Percentiles rank a stretch among this genome's conserved stretches.
Evolutionary conservation across 345 rosid species (phyloP).

Genomic region (Aquilaria sinensis): DNA sequence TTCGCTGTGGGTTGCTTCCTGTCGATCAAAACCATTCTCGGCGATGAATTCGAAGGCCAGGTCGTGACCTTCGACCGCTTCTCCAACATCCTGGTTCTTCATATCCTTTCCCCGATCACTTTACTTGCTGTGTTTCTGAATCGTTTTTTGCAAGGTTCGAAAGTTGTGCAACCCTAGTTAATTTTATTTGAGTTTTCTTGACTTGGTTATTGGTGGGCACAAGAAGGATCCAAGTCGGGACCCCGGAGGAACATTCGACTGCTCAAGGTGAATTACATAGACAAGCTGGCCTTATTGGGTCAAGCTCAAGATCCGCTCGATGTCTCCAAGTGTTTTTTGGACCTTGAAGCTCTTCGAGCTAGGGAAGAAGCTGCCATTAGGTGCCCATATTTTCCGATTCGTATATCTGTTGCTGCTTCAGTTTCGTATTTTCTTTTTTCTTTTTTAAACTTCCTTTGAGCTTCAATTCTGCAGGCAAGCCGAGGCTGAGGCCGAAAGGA

Average conservation of each 20-base stretch:
- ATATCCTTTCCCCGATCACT: slow-evolving; percentile 52
- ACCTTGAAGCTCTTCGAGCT: slow-evolving; percentile 55
- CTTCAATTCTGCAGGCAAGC: slow-evolving; percentile 59
- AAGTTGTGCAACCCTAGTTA: neutral
- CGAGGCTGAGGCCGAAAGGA: slow-evolving; percentile 74
- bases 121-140: neutral
- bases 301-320: slow-evolving; percentile 86
- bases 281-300: slow-evolving; percentile 53
- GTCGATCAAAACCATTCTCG: slow-evolving; percentile 72
- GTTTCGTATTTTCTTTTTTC: neutral
- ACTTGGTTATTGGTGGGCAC: slow-evolving; percentile 31
- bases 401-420: neutral
- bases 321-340: slow-evolving; percentile 48
- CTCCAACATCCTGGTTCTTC: slow-evolving; percentile 91
- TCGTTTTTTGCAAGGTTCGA: neutral
- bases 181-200: slow-evolving; percentile 21
- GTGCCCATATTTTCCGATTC: slow-evolving; percentile 21
- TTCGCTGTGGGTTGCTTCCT: slow-evolving; percentile 85
- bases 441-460: neutral
- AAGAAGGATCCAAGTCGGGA: slow-evolving; percentile 58
- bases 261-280: slow-evolving; percentile 72
- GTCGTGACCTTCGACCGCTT: slow-evolving; percentile 84
- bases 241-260: slow-evolving; percentile 53
- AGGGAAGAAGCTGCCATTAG: slow-evolving; percentile 80
- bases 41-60: slow-evolving; percentile 92